These are phyloP conservation scores for Naganishia vishniacii DNA, from an alignment of 768 basidiomycete genomes.

Conservation along the genomic window DNA sequence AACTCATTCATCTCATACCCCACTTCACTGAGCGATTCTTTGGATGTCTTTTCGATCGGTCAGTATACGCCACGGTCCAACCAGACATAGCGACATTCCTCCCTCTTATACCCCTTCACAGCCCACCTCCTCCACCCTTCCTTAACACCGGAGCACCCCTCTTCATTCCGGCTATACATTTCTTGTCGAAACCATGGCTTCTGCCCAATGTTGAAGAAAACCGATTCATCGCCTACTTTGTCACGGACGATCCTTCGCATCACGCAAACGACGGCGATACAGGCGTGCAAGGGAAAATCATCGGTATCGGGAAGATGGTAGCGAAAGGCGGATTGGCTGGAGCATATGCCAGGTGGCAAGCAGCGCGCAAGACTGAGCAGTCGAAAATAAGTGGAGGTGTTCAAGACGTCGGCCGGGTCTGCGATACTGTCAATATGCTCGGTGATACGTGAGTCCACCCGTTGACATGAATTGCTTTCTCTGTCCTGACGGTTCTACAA, in stretches of 20 bases:
- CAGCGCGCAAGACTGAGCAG: slow-evolving; percentile 22
- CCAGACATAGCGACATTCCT: slow-evolving; percentile 30
- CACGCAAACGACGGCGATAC: slow-evolving; percentile 13
- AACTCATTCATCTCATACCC: not conserved
- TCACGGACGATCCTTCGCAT: slow-evolving; percentile 21
- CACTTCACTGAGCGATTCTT: too few relatives aligned
- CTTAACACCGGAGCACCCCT: slow-evolving; percentile 42
- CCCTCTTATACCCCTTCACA: slow-evolving; percentile 40
- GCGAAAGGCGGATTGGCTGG: slow-evolving; percentile 39
- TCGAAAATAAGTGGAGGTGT: slow-evolving; percentile 29
- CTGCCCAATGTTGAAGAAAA: slow-evolving; percentile 40
- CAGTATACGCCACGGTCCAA: slow-evolving; percentile 28
- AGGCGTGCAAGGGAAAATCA: slow-evolving; percentile 32
- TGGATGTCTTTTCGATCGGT: not conserved
- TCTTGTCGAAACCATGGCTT: slow-evolving; percentile 35
- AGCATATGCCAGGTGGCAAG: slow-evolving; percentile 36
- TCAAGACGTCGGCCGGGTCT: slow-evolving; percentile 41
- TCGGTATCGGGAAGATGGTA: slow-evolving; percentile 40
- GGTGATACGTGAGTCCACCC: slow-evolving; percentile 39
- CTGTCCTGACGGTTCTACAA: not conserved
- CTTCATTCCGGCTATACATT: slow-evolving; percentile 42
- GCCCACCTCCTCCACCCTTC: slow-evolving; percentile 43
- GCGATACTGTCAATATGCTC: slow-evolving; percentile 42
- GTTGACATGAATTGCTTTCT: not conserved
- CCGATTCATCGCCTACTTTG: slow-evolving; percentile 37